Base-by-base conservation (phyloP, 352 stramenopile species). In the Plasmopara viticola region DNA sequence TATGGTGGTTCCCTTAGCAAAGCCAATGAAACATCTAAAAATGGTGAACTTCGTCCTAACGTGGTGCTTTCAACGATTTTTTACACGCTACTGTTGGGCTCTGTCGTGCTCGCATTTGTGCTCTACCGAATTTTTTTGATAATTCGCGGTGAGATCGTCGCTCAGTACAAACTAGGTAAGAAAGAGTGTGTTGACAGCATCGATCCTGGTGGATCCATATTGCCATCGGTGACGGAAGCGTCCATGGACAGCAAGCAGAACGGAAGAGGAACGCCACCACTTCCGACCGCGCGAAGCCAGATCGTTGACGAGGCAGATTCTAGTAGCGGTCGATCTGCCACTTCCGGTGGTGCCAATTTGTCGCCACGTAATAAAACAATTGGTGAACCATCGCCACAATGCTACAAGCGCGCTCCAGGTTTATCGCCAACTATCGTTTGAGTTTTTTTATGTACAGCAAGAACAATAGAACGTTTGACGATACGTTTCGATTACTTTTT, bases 341-440 rank as follows among this genome's bases (percentile, higher is more conserved):
- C 28, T 2, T 51, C 41, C 14, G 39, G 41, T 12, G 48, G 28
- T 40, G 20, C 20, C 20, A 61, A 46, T 28, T 51, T 60, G 17
- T 55, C 57, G n/a, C 61, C 67, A 28, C 74, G 70, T 49, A 60
- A 64, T 7, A 70, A 58, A 48, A 18, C 53, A 47, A 62, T 28
- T n/a, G 37, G 48, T 39, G 55, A 64, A 37, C 17, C 44, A 34
- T 72, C 68, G 3, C 67, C 62, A 9, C 67, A 77, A 30, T 78
- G 68, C 58, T 86, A 83, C 69, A 86, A 86, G 53, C 75, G 75
- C 37, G 66, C 68, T 10, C 72, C 71, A 34, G 69, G 64, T 35
- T 64, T 47, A n/a, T 77, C 76, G 8, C 69, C 76, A 4, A 66
- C 58, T 6, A 64, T 68, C 42, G 58, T 68, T n/a, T 67, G 57